A percentile compares a stretch with the other conserved stretches of the same genome.
Evolutionary conservation across 441 rosid species (phyloP).

Genomic region (Manihot esculenta): DNA sequence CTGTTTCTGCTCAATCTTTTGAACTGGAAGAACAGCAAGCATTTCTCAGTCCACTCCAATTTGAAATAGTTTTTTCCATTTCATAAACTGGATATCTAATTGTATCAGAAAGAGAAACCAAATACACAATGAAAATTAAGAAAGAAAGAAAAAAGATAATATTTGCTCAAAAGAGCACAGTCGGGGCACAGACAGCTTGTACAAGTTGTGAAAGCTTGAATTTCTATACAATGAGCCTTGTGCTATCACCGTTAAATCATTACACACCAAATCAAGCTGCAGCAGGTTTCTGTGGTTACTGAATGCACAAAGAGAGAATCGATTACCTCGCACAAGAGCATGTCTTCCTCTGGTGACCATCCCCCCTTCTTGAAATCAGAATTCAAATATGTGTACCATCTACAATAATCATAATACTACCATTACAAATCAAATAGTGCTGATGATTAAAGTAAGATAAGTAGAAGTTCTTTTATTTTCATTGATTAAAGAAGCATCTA

Average conservation of each 20-base stretch:
- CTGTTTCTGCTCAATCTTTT: slow-evolving; percentile 8
- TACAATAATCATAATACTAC: slow-evolving; percentile 26
- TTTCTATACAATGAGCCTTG: slow-evolving; percentile 2
- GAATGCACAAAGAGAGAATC: slow-evolving; percentile 10
- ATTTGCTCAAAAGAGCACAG: background rate
- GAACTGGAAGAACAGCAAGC: slow-evolving; percentile 2
- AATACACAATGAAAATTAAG: background rate
- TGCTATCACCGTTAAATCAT: background rate
- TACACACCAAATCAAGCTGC: slow-evolving; percentile 4
- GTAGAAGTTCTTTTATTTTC: background rate
- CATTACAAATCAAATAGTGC: slow-evolving; percentile 21
- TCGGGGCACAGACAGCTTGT: background rate
- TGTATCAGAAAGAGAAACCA: background rate
- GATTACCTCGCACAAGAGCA: slow-evolving; percentile 92
- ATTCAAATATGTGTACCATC: slow-evolving; percentile 96
- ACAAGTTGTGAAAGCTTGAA: background rate
- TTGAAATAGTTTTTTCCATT: slow-evolving; percentile 1
- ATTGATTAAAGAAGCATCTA: background rate
- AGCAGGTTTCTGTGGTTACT: background rate
- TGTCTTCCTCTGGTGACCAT: slow-evolving; percentile 99
- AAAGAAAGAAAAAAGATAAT: background rate
- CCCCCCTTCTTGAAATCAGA: slow-evolving; percentile 99
- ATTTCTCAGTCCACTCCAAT: background rate
- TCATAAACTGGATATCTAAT: slow-evolving; percentile 8
- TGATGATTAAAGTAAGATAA: slow-evolving; percentile 6